Conservation (phyloP, 768 basidiomycete genomes). For the Amyloporia xantha region DNA sequence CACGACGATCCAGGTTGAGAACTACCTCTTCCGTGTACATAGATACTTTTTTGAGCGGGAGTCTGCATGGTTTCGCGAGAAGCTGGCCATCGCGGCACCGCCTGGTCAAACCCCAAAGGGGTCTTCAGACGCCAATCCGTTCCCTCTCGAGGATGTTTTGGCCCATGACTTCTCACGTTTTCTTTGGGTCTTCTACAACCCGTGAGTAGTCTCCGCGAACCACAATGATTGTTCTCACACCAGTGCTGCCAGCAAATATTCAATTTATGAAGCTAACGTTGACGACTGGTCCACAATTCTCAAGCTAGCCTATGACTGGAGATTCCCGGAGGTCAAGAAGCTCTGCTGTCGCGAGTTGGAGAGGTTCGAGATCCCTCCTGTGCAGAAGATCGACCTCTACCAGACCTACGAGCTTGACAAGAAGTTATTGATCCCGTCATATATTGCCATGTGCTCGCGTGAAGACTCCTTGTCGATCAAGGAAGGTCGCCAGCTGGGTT, state of each 20-base stretch:
- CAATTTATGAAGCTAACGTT: slow-evolving; percentile 42
- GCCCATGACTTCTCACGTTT: slow-evolving; percentile 47
- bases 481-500: slow-evolving; percentile 38
- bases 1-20: slow-evolving; percentile 40
- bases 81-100: slow-evolving; percentile 17
- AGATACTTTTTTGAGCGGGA: slow-evolving; percentile 60
- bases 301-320: slow-evolving; percentile 32
- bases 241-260: slow-evolving; percentile 41
- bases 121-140: slow-evolving; percentile 22
- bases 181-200: slow-evolving; percentile 59
- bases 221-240: not conserved
- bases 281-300: slow-evolving; percentile 39
- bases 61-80: slow-evolving; percentile 29
- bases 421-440: slow-evolving; percentile 30
- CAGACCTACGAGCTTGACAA: slow-evolving; percentile 29
- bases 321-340: slow-evolving; percentile 33
- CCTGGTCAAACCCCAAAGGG: slow-evolving; percentile 17
- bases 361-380: slow-evolving; percentile 27
- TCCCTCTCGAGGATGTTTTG: slow-evolving; percentile 35
- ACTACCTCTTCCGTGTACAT: slow-evolving; percentile 50
- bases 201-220: slow-evolving; percentile 28
- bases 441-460: slow-evolving; percentile 29
- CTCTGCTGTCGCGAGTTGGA: slow-evolving; percentile 35
- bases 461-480: slow-evolving; percentile 29
- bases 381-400: slow-evolving; percentile 34